Base-by-base conservation (phyloP, 1,139 yeast genomes). In the Candida sp. region DNA sequence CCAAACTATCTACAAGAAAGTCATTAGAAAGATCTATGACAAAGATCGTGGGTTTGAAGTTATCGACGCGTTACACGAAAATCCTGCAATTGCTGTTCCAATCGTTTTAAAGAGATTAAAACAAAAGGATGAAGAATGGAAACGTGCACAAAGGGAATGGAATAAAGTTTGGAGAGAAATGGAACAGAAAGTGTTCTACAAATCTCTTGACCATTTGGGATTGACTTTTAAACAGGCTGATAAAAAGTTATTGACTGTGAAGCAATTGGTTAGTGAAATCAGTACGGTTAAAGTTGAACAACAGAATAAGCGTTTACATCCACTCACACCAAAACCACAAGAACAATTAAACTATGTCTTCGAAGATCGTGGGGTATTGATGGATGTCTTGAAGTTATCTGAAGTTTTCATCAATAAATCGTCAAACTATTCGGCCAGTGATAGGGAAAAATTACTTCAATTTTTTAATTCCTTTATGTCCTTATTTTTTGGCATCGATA, bases 51-150 rank as follows among this genome's bases (percentile, higher is more conserved):
- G 98, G 1, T 87, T 87, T 58, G 98, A 95, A 64, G 97, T 93
- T 22, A 89, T 93, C 55, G 96, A 90, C 57, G 97, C 98, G 2
- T 73, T 93, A 41, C 98, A 93, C 60, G 97, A 91, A 53, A 86
- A 87, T 55, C 99, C 99, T 3, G 89, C 95, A 2, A 82, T 90
- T 45, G 96, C 99, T 1, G 96, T 93, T 19, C 99, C 99, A 1
- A 83, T 93, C 51, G 95, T 93, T 11, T 73, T 93, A 60, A 87
- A 86, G 56, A 80, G 99, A 60, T 79, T 93, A 63, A 93, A 93
- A 66, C 98, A 93, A 66, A 93, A 93, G 67, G 99, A 95, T 62
- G 98, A 93, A 66, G 99, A 93, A 65, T 93, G 99, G 99, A 88
- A 91, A 64, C 82, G 97, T 51, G 93, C 97, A 1, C 99, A 93